Evolutionary conservation across 2,329 filamentous ascomycete genomes (phyloP).

Genomic region (Cadophora luteo-olivacea): DNA sequence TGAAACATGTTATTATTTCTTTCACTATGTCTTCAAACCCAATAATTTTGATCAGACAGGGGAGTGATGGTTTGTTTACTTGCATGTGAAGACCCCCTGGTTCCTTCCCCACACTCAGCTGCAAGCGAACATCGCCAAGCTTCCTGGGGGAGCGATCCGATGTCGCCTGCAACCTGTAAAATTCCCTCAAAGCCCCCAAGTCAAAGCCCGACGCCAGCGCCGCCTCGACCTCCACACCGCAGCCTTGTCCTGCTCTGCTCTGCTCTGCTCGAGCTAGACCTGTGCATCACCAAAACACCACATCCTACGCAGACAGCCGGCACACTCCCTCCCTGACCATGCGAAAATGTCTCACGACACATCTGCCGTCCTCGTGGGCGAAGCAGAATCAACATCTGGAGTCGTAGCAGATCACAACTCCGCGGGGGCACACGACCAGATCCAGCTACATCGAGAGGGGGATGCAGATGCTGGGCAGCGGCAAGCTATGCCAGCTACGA

Average conservation of each 20-base stretch:
- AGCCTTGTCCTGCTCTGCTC: slow-evolving; percentile 6
- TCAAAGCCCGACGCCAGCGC: slow-evolving; percentile 4
- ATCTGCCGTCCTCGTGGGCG: slow-evolving; percentile 30
- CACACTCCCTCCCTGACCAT: slow-evolving; percentile 21
- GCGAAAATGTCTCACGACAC: slow-evolving; percentile 36
- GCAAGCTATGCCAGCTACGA: slow-evolving; percentile 23
- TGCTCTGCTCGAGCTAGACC: background rate
- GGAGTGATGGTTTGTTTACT: slow-evolving; percentile 37
- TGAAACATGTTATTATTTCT: background rate
- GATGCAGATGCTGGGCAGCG: background rate
- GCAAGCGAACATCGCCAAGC: slow-evolving; percentile 10
- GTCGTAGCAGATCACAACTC: slow-evolving; percentile 18
- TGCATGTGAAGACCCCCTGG: background rate
- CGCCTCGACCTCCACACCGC: slow-evolving; percentile 2
- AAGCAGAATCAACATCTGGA: slow-evolving; percentile 24
- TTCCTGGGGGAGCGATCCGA: background rate
- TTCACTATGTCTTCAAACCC: too few relatives aligned
- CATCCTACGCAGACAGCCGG: background rate
- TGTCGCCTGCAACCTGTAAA: slow-evolving; percentile 7
- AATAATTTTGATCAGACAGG: too few relatives aligned
- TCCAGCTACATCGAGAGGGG: slow-evolving; percentile 4
- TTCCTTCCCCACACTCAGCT: slow-evolving; percentile 8
- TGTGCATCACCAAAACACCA: background rate
- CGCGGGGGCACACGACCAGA: slow-evolving; percentile 25
- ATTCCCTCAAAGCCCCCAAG: background rate